phyloP scores from a whole-genome alignment of 148 eudicot species.

The Camellia japonica region DNA sequence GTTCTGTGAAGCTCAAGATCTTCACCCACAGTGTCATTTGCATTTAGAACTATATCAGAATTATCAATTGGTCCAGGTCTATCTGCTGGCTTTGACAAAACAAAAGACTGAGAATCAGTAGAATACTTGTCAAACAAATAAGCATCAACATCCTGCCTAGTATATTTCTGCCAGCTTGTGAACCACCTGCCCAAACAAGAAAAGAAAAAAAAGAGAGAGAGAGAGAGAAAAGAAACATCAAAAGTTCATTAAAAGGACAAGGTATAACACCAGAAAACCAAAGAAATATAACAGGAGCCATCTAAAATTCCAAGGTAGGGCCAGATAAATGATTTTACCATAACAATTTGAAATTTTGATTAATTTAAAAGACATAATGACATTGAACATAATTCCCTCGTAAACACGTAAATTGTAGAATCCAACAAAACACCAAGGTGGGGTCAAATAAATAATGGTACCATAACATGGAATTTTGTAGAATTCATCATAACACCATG shows the following conservation, averaged over 20 bases:
- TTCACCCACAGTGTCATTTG: constrained; percentile 30
- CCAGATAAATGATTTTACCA: not conserved
- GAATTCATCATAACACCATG: too few relatives aligned
- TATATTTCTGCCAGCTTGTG: constrained; percentile 67
- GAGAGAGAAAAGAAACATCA: not conserved
- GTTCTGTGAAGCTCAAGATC: constrained; percentile 54
- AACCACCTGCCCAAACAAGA: constrained; percentile 61
- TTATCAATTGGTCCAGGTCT: constrained; percentile 93
- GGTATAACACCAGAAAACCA: not conserved
- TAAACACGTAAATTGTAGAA: not conserved
- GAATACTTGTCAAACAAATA: constrained; percentile 35
- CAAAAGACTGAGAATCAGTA: constrained; percentile 28
- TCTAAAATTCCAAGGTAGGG: constrained; percentile 3
- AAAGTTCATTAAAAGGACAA: constrained; percentile 1
- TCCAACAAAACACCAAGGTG: too few relatives aligned
- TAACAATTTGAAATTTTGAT: not conserved
- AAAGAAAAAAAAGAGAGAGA: not conserved
- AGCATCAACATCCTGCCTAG: constrained; percentile 40
- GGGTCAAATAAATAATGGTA: too few relatives aligned
- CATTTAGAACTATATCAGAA: constrained; percentile 47
- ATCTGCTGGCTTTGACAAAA: constrained; percentile 20
- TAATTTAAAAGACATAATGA: not conserved
- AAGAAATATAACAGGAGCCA: not conserved
- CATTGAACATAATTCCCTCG: not conserved
- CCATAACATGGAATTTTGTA: too few relatives aligned